phyloP scores from a whole-genome alignment of 2,329 filamentous ascomycete genomes.

The Monilinia fructicola region DNA sequence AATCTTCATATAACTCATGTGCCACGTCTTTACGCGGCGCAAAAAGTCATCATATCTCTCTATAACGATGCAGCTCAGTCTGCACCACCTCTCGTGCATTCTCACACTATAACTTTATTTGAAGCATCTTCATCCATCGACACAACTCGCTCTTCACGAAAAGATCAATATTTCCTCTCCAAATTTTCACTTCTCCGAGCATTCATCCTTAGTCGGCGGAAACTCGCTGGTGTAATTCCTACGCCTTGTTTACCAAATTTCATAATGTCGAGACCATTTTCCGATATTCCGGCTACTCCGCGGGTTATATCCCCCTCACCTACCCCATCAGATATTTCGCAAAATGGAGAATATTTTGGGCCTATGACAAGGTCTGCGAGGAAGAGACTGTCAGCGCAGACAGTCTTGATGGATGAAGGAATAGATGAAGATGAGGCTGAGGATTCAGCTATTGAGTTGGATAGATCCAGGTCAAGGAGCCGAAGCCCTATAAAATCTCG shows the following conservation, averaged over 20 bases:
- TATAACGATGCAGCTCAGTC: conserved; percentile 60
- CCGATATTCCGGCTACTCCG: conserved; percentile 70
- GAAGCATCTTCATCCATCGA: conserved; percentile 32
- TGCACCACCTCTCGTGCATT: conserved; percentile 49
- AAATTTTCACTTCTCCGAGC: conserved; percentile 50
- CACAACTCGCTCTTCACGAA: conserved; percentile 47
- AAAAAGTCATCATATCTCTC: conserved; percentile 38
- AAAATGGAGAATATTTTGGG: conserved; percentile 63
- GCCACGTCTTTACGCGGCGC: conserved; percentile 36
- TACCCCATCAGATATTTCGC: conserved; percentile 60
- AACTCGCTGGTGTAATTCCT: conserved; percentile 57
- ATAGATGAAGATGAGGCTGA: conserved; percentile 46
- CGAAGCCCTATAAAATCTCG: conserved; percentile 44
- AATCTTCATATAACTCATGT: conserved; percentile 29
- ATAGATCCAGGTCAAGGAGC: conserved; percentile 39
- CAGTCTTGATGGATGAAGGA: conserved; percentile 58
- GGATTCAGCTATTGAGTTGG: conserved; percentile 33
- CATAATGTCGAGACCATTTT: conserved; percentile 38
- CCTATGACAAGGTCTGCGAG: conserved; percentile 76
- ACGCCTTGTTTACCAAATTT: conserved; percentile 61
- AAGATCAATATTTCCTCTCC: conserved; percentile 53
- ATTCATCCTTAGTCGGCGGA: conserved; percentile 47
- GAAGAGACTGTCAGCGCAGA: conserved; percentile 54
- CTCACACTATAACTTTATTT: conserved; percentile 55
- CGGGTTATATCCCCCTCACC: conserved; percentile 90